A percentile compares a stretch with the other conserved stretches of the same genome.
phyloP scores from a whole-genome alignment of 208 protist genomes.

The Porcisia hertigi region DNA sequence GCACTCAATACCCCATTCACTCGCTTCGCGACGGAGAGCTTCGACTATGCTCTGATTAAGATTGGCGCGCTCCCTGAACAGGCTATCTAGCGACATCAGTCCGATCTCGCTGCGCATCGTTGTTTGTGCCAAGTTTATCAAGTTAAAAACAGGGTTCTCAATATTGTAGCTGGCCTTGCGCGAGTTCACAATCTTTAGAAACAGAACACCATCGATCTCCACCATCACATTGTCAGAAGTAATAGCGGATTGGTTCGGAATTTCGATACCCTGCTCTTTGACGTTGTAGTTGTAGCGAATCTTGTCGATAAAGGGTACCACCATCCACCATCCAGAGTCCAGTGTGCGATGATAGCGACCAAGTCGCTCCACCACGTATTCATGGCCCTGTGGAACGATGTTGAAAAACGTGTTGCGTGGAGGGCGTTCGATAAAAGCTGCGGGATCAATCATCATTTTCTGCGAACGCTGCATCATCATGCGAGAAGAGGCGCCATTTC shows the following conservation, averaged over 20 bases:
- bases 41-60: constrained; percentile 94
- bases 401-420: constrained; percentile 88
- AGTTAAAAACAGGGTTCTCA: constrained; percentile 94
- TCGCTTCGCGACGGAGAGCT: constrained; percentile 87
- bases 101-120: constrained; percentile 97
- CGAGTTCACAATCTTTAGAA: constrained; percentile 91
- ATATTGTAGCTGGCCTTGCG: constrained; percentile 94
- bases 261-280: constrained; percentile 92
- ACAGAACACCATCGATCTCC: constrained; percentile 95
- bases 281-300: constrained; percentile 95
- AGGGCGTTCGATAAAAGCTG: constrained; percentile 59
- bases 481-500: constrained; percentile 4
- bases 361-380: constrained; percentile 95
- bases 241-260: constrained; percentile 93
- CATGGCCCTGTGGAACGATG: constrained; percentile 94
- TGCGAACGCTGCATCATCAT: constrained; percentile 45
- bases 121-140: constrained; percentile 96
- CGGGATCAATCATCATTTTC: constrained; percentile 49
- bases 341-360: constrained; percentile 92
- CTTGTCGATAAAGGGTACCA: constrained; percentile 93
- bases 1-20: constrained; percentile 96
- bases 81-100: constrained; percentile 92
- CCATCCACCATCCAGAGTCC: constrained; percentile 89
- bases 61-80: constrained; percentile 92
- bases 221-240: constrained; percentile 97